Evolutionary conservation across 176 grass and related monocot genomes (phyloP).

Genomic region (Oryza coarctata): DNA sequence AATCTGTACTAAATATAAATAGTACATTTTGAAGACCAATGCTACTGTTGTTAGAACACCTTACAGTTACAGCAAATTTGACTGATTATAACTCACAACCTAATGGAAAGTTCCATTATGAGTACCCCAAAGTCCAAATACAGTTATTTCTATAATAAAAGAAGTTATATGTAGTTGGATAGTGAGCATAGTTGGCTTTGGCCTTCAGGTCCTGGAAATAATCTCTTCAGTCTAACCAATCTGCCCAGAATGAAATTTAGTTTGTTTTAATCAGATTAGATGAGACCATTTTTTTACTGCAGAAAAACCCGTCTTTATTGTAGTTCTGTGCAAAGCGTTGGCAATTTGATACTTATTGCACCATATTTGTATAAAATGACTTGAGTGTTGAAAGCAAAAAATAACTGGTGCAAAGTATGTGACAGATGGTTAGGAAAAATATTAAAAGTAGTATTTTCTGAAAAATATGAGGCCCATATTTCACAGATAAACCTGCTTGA

Average conservation of each 20-base stretch:
- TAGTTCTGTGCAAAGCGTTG: not conserved
- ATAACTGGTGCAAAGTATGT: not conserved
- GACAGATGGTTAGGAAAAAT: not conserved
- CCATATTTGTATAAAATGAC: not conserved
- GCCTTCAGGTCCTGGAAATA: not conserved
- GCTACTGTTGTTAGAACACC: not conserved
- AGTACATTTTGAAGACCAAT: not conserved
- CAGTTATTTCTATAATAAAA: not conserved
- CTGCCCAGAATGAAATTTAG: not conserved
- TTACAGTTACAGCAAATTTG: not conserved
- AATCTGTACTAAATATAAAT: not conserved
- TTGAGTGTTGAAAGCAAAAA: not conserved
- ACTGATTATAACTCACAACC: not conserved
- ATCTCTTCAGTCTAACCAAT: not conserved
- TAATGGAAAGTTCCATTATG: not conserved
- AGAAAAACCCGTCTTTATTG: too few relatives aligned
- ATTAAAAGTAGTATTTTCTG: not conserved
- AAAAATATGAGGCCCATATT: conserved; percentile 9
- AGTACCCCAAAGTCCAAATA: not conserved
- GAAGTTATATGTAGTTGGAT: not conserved
- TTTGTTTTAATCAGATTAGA: too few relatives aligned
- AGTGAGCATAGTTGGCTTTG: not conserved
- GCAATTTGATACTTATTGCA: not conserved
- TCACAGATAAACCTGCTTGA: not conserved
- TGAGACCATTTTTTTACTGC: too few relatives aligned